Base-by-base conservation (phyloP, 2,329 filamentous ascomycete species). In the Emergomyces pasteurianus region DNA sequence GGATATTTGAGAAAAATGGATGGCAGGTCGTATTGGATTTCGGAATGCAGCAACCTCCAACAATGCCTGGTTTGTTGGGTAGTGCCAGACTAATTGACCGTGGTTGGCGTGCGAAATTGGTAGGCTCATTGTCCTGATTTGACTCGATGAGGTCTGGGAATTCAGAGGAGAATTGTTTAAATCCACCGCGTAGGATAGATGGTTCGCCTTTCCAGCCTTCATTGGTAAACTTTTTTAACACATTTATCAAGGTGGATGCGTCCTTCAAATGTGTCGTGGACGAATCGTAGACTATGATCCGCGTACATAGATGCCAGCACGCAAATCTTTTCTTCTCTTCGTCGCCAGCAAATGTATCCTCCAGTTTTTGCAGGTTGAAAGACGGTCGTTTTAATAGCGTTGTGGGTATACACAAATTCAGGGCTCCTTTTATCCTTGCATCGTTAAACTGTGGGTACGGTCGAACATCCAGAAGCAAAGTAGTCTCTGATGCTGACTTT, bases 401-500 rank as follows among this genome's bases (percentile, higher is more conserved):
- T 0, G 94, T 97, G 0, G 94, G 94, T 63, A 97, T 95, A 70
- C 94, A 97, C 5, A 99, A 79, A 70, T 95, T 97, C 38, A 99
- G 76, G 0, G 92, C 90, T n/a, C 87, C 86, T 57, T 80, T 77
- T 60, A 97, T 88, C 36, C 89, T 85, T 26, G 88, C 86, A 53
- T 83, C 80, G 0, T 86, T 82, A 70, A 88, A 96, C 65, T 92
- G 90, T 23, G 91, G 90, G 34, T 87, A 89, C 0, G 95, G 91
- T 46, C 94, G 85, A 26, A 97, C 82, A 71, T 99, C 94, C 4
- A 99, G 77, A 1, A 97, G 71, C 38, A 99, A 77, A 0, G 89
- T 74, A 54, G 81, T 74, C 47, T 81, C 76, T n/a, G 72, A 61
- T 10, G 73, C 70, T 40, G 78, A 77, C 56, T 81, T 74, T 14